Conservation (phyloP, 176 grass and related monocot genomes). For the Hordeum vulgare region MorexV3_pseudomolecules_assembly NC_058523.1:445166167-445166666, state of each 20-base stretch:
- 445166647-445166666: conserved; percentile 16
- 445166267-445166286: background rate
- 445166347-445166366: background rate
- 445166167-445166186: conserved; percentile 19
- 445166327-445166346: background rate
- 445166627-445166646: conserved; percentile 8
- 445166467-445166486: conserved; percentile 19
- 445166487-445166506: conserved; percentile 57
- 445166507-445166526: conserved; percentile 54
- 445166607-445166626: conserved; percentile 28
- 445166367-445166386: background rate
- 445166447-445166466: background rate
- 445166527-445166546: conserved; percentile 29
- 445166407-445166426: conserved; percentile 34
- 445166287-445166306: background rate
- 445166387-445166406: background rate
- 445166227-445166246: background rate
- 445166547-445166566: conserved; percentile 47
- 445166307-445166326: background rate
- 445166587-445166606: background rate
- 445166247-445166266: background rate
- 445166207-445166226: background rate
- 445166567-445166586: conserved; percentile 18
- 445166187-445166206: background rate
- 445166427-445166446: conserved; percentile 39